Evolutionary conservation across 108 stramenopile genomes (phyloP), one percentile per base, ranked within the genome.

Genomic region (Pinguiococcus pyrenoidosus): DNA sequence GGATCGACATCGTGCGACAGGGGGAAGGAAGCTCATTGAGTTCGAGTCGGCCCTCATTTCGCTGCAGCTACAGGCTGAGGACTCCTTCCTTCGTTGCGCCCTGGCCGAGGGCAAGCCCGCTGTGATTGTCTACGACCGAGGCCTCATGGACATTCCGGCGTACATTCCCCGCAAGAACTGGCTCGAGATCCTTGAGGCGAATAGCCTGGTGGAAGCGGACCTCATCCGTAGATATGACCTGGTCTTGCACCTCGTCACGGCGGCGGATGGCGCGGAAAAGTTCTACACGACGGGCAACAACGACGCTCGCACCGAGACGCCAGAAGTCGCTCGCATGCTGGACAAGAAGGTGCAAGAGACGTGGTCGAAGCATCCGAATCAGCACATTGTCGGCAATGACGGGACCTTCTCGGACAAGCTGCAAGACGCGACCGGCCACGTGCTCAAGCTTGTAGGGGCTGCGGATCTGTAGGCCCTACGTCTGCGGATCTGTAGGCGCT

Each of bases 261-360:
- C 64, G 0, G 64, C 64, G 3, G 50, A 44, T 6, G 64, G 64
- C 29, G 64, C 64, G 0, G 41, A 32, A 3, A n/a, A 12, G 23
- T 36, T 35, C 33, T 56, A 56, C 55, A 83, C 86, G 0, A 51
- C 77, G 40, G 88, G 79, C 41, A 94, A 87, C 46, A 94, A 94
- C 60, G 55, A 60, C 10, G 82, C 69, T 3, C 51, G 92, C 10
- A 81, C 77, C 0, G 92, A 94, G 75, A 71, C 76, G 12, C 57
- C 78, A 0, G 79, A 82, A 38, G 38, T 74, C 59, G 88, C 92
- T 1, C 49, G 60, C 34, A 59, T 44, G 9, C 21, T 84, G 45
- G 92, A 94, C 68, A 20, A 42, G 28, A 47, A 56, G 49, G 82
- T 84, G 9, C 70, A 6, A 13, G 39, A 18, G n/a, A 49, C 49